phyloP scores from a whole-genome alignment of 805 yeast species.

The Suhomyces faveliae region DNA sequence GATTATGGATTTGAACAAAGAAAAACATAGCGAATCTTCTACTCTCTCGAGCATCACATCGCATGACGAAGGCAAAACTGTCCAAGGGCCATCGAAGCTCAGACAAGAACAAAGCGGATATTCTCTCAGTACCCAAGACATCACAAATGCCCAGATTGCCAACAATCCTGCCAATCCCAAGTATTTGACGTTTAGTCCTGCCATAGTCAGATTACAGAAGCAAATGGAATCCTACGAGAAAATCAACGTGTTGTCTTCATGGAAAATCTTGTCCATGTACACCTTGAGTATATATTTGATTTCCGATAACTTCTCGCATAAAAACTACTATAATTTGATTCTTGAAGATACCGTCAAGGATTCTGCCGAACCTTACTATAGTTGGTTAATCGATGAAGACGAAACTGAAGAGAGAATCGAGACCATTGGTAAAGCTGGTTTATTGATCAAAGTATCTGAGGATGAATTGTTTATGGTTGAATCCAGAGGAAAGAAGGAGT shows the following conservation, averaged over 20 bases:
- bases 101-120: conserved; percentile 17
- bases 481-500: conserved; percentile 43
- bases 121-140: conserved; percentile 21
- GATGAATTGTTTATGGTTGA: conserved; percentile 41
- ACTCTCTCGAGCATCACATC: conserved; percentile 4
- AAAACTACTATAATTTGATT: conserved; percentile 28
- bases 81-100: conserved; percentile 1
- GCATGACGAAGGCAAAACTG: conserved; percentile 1
- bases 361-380: conserved; percentile 14
- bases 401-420: conserved; percentile 29
- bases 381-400: conserved; percentile 35
- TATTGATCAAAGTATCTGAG: conserved; percentile 32
- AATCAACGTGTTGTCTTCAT: conserved; percentile 37
- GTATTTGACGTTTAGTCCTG: conserved; percentile 24
- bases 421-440: conserved; percentile 44
- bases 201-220: conserved; percentile 39
- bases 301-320: conserved; percentile 23
- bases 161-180: conserved; percentile 25
- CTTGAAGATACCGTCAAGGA: conserved; percentile 18
- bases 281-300: conserved; percentile 29
- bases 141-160: conserved; percentile 18
- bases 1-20: conserved; percentile 28
- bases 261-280: conserved; percentile 44
- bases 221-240: conserved; percentile 29
- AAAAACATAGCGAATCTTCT: conserved; percentile 8